Conservation (phyloP, 306 rosid genomes). For the Citrullus colocynthis region DNA sequence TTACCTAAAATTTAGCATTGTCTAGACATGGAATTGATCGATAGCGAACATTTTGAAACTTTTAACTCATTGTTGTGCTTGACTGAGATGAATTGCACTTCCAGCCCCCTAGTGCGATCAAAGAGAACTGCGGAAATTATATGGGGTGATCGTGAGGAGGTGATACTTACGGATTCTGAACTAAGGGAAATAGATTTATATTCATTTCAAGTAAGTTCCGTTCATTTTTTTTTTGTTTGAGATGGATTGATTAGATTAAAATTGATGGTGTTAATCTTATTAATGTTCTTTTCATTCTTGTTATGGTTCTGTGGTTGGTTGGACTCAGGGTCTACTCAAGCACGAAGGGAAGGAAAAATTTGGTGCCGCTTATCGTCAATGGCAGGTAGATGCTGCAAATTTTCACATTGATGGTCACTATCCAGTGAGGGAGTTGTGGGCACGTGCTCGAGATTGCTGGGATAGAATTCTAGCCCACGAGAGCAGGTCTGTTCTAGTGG, state of each 20-base stretch:
- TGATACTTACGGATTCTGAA: slow-evolving; percentile 43
- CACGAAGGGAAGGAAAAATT: slow-evolving; percentile 68
- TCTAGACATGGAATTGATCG: neutral
- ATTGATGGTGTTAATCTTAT: neutral
- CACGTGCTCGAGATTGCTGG: slow-evolving; percentile 76
- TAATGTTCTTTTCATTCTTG: neutral
- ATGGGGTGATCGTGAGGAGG: slow-evolving; percentile 51
- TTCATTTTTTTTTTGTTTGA: neutral
- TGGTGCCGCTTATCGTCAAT: slow-evolving; percentile 61
- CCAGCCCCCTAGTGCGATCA: slow-evolving; percentile 67
- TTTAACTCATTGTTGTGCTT: neutral
- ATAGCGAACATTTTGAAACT: neutral
- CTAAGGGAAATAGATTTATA: slow-evolving; percentile 86
- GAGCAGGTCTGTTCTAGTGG: slow-evolving; percentile 79
- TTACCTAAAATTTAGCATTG: neutral
- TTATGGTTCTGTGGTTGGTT: slow-evolving; percentile 9
- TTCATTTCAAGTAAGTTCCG: slow-evolving; percentile 66
- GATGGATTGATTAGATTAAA: neutral
- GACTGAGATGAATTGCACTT: slow-evolving; percentile 6
- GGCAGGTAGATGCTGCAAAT: slow-evolving; percentile 81
- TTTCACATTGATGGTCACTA: slow-evolving; percentile 79
- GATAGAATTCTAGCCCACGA: slow-evolving; percentile 57
- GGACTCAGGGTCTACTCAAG: slow-evolving; percentile 68
- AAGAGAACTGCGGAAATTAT: slow-evolving; percentile 88
- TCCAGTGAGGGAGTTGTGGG: slow-evolving; percentile 94